A percentile compares a stretch with the other conserved stretches of the same genome.
Evolutionary conservation across 345 rosid species (phyloP).

Genomic region (Gossypium thurberi): DNA sequence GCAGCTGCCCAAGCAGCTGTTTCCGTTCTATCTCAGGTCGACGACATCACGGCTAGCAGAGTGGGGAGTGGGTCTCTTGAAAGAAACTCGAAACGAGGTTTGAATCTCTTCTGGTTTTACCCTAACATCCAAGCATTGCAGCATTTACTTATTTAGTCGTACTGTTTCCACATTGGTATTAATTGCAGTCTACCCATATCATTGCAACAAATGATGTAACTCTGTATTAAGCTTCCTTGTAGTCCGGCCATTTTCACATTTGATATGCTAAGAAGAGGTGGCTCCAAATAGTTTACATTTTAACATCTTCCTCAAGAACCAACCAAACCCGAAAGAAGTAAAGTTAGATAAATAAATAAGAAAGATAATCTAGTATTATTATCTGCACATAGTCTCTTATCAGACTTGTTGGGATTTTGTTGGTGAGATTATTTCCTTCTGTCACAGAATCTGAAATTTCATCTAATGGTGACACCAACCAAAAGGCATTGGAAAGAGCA

Average conservation of each 20-base stretch:
- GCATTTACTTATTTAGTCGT: not conserved
- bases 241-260: not conserved
- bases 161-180: not conserved
- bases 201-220: not conserved
- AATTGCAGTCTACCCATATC: not conserved
- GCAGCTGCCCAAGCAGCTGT: slow-evolving; percentile 82
- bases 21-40: slow-evolving; percentile 39
- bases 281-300: not conserved
- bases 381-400: not conserved
- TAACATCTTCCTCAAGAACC: not conserved
- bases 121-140: not conserved
- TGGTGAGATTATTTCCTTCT: slow-evolving; percentile 10
- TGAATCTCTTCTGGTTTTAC: slow-evolving; percentile 6
- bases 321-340: not conserved
- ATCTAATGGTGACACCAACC: slow-evolving; percentile 31
- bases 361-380: no score
- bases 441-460: slow-evolving; percentile 37
- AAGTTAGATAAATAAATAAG: not conserved
- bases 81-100: slow-evolving; percentile 38
- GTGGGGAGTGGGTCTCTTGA: slow-evolving; percentile 20
- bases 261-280: not conserved
- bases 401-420: not conserved
- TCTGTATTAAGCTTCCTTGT: not conserved
- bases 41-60: slow-evolving; percentile 28
- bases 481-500: slow-evolving; percentile 30